These are phyloP conservation scores for Eucalyptus tenuipes DNA, from an alignment of 345 rosid genomes.

Conservation along the genomic window DNA sequence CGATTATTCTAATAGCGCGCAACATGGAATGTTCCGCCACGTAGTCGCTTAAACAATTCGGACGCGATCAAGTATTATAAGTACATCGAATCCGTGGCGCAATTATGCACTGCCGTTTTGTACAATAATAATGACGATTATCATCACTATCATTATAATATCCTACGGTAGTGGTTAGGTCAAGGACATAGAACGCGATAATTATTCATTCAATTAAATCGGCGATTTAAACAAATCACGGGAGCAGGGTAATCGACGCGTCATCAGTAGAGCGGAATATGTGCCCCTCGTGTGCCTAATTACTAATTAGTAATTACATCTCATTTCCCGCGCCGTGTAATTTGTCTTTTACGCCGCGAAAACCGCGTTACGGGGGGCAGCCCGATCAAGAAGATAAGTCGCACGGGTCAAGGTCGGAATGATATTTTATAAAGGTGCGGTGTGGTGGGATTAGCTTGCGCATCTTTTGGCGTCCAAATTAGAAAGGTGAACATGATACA, in stretches of 20 bases:
- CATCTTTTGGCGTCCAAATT: not conserved
- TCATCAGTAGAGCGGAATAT: not conserved
- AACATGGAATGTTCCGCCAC: not conserved
- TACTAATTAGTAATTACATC: no score
- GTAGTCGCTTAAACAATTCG: not conserved
- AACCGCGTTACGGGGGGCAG: not conserved
- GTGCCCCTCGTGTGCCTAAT: not conserved
- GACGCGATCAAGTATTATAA: not conserved
- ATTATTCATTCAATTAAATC: not conserved
- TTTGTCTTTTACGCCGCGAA: not conserved
- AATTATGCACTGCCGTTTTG: not conserved
- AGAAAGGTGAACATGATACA: rapidly evolving
- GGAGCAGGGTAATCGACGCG: not conserved
- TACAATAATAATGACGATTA: not conserved
- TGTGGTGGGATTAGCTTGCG: not conserved
- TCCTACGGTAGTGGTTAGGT: not conserved
- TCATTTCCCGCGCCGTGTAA: not conserved
- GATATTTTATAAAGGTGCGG: not conserved
- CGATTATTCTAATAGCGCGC: not conserved
- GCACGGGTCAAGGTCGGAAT: not conserved
- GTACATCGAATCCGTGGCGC: not conserved
- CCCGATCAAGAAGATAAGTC: not conserved
- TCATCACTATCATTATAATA: not conserved
- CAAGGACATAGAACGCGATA: not conserved
- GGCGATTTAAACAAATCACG: not conserved